A percentile compares a stretch with the other conserved stretches of the same genome.
These are phyloP conservation scores for Mortierella sp. DNA, from an alignment of 371 early-diverging fungal genomes.

Conservation along the genomic window DNA sequence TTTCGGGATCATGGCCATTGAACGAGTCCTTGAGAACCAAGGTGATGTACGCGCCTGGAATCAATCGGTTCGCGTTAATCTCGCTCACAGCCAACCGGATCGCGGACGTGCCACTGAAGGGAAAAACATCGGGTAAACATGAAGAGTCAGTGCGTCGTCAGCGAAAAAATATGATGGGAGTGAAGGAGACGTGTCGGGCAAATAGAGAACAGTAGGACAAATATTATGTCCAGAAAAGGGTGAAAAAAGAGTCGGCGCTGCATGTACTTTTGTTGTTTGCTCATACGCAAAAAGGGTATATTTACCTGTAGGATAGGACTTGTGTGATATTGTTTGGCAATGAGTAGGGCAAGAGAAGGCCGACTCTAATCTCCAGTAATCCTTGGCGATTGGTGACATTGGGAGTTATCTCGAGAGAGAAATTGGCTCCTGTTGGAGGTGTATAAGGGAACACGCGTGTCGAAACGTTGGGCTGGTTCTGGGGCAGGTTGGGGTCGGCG, in stretches of 20 bases:
- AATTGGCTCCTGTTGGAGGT: constrained; percentile 41
- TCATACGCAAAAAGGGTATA: no score
- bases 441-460: constrained; percentile 30
- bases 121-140: neutral
- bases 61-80: constrained; percentile 66
- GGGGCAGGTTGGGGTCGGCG: constrained; percentile 7
- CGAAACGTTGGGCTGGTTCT: constrained; percentile 30
- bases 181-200: neutral
- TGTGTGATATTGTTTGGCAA: constrained; percentile 51
- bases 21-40: constrained; percentile 74
- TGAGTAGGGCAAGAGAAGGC: constrained; percentile 66
- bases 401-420: constrained; percentile 37
- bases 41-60: constrained; percentile 70
- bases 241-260: neutral
- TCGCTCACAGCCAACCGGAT: constrained; percentile 72
- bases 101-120: constrained; percentile 69
- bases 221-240: neutral
- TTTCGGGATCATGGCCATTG: constrained; percentile 64
- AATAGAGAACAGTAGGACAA: neutral
- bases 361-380: constrained; percentile 65
- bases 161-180: neutral
- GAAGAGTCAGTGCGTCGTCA: neutral
- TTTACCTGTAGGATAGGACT: constrained; percentile 47
- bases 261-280: neutral
- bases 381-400: constrained; percentile 28